Base-by-base conservation (phyloP, 257 asterid genomes). In the Galeopsis tetrahit region DNA sequence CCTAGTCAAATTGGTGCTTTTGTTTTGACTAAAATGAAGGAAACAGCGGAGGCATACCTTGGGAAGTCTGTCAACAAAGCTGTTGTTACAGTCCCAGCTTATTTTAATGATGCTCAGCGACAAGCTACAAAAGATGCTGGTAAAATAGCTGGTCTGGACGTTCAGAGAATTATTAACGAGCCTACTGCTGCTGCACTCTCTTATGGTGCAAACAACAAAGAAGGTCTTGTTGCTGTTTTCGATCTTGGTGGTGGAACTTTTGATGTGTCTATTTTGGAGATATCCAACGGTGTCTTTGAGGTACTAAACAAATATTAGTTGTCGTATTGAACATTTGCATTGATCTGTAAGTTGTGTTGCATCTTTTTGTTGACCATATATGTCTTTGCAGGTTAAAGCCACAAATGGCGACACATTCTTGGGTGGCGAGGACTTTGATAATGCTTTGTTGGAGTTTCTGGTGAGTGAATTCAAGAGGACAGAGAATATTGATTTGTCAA, bases 101-200 rank as follows among this genome's bases (percentile, higher is more conserved):
- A 88, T 78, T 88, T 88, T 62, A 88, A 88, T 78, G 91, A 88
- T 63, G 95, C 95, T 0, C 91, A 88, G 79, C 74, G 95, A 53
- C 95, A 86, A 71, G 95, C 95, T 48, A 88, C 95, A n/a, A 88
- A 88, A 59, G 95, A 88, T 77, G 95, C 95, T 65, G 95, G 95
- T 8, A 81, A 87, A 68, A 88, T 88, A 2, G 85, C 95, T 6
- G 95, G 95, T 14, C 95, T 88, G 46, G 95, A 88, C 31, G 95
- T 88, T 35, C 89, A 88, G 55, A 86, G 95, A 75, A 88, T 88
- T 55, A 88, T 88, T 35, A 88, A 86, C 11, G 95, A 88, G 73
- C 95, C 95, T 14, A 88, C 95, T 66, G 95, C 95, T 32, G 95
- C 95, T 28, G 95, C 95, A 38, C 95, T 88, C 68, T 88, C 95